Evolutionary conservation across 805 yeast species (phyloP), one percentile per base, ranked within the genome.

Genomic region (Wickerhamomyces subpelliculosus): DNA sequence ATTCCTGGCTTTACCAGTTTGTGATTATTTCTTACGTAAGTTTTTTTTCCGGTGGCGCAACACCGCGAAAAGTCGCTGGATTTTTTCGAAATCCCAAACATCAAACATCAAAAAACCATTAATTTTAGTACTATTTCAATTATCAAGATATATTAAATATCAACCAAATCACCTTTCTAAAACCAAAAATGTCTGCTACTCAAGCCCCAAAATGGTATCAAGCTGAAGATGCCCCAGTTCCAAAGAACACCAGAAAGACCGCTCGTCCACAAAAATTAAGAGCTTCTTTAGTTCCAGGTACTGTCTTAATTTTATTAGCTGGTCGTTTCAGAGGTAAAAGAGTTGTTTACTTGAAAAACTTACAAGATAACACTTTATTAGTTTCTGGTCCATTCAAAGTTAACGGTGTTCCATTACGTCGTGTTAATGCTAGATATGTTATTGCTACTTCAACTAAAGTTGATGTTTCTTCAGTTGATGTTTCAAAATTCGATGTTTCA

Each of bases 321-420:
- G 98, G 98, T 68, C 87, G 96, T 74, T 90, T 88, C 95, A 86
- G 98, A 75, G 98, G 98, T 71, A 93, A 90, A 86, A 89, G 97
- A 77, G 98, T 93, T 61, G 97, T 90, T 54, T 84, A 84, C 84
- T 82, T 90, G 70, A 90, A 90, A 83, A 73, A 83, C 71, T 80
- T 93, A 66, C 96, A 88, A 75, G 97, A 93, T 81, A 86, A 87
- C 87, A 90, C 97, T 52, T 76, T 90, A 62, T 84, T 90, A 65
- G 96, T 90, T 50, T 74, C 96, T 47, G 98, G 98, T 68, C 98
- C 98, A 62, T 93, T 90, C 95, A 90, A 93, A 81, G 86, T 90
- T 63, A 90, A 90, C 76, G 98, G 98, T 78, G 98, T 90, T 57
- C 97, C 98, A 69, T 79, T 90, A 70, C 88, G 97, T 84, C 86